Percentiles rank a stretch among this genome's conserved stretches.
Evolutionary conservation across 2,329 filamentous ascomycete genomes (phyloP).

Genomic region (Colletotrichum phormii): DNA sequence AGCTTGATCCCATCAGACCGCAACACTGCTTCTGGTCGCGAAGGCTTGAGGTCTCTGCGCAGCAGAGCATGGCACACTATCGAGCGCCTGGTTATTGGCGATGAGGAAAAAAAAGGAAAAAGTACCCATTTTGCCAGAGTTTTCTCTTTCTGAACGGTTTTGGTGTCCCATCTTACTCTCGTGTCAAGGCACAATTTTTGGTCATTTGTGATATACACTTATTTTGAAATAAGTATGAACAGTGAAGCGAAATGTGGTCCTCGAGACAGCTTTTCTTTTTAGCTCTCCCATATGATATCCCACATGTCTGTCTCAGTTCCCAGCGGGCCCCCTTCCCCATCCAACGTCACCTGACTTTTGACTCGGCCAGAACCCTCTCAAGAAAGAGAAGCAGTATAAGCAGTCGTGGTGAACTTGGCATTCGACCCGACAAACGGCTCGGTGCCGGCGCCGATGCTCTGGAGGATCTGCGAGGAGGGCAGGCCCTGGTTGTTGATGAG

Average conservation of each 20-base stretch:
- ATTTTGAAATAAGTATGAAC: slow-evolving; percentile 24
- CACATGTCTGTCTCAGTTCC: slow-evolving; percentile 17
- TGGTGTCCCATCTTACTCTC: not conserved
- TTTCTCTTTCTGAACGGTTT: not conserved
- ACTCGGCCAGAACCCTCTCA: not conserved
- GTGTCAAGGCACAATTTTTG: not conserved
- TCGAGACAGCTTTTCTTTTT: not conserved
- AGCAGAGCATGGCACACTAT: slow-evolving; percentile 35
- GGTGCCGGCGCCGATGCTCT: slow-evolving; percentile 63
- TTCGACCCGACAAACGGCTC: slow-evolving; percentile 66
- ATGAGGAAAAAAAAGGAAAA: not conserved
- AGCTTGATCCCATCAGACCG: slow-evolving; percentile 19
- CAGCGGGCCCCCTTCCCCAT: not conserved
- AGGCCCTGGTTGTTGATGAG: slow-evolving; percentile 61
- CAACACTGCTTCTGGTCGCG: slow-evolving; percentile 53
- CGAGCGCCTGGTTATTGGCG: slow-evolving; percentile 32
- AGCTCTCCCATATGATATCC: not conserved
- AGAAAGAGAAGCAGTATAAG: slow-evolving; percentile 25
- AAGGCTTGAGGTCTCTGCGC: slow-evolving; percentile 47
- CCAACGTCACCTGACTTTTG: not conserved
- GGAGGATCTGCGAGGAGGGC: slow-evolving; percentile 46
- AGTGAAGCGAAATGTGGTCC: not conserved
- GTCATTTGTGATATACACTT: slow-evolving; percentile 31
- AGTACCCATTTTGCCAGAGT: not conserved
- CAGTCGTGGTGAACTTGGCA: slow-evolving; percentile 39